Base-by-base conservation (phyloP, 257 asterid species). In the Eucommia ulmoides region DNA sequence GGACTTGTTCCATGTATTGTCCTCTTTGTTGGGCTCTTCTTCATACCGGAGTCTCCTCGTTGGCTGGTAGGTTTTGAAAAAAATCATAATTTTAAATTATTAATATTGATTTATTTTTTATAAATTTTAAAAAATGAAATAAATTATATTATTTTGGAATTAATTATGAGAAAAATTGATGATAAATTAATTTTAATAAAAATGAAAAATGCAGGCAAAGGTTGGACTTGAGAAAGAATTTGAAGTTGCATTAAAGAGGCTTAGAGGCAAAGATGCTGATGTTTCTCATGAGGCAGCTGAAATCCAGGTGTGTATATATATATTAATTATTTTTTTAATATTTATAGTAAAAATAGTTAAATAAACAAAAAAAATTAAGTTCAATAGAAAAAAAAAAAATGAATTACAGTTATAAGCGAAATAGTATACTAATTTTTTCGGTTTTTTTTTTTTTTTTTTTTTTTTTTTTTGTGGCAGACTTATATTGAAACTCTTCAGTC, bases 31-130 rank as follows among this genome's bases (percentile, higher is more conserved):
- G 95, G 97, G 50, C 66, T 84, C 7, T 68, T 72, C 58, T 81
- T 81, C 65, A 72, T 84, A 66, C 97, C 97, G 0, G 97, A 88
- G 64, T 88, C 97, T 15, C 97, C 97, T 17, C 72, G 95, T 69
- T 84, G 97, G 97, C 94, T 88, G 88, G 97, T 88, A 54, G 73
- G 80, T 23, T 50, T 63, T 57, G n/a, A n/a, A n/a, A n/a, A n/a
- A n/a, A n/a, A n/a, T n/a, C n/a, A n/a, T n/a, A n/a, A n/a, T n/a
- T n/a, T n/a, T n/a, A n/a, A n/a, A n/a, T n/a, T n/a, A n/a, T n/a
- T n/a, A n/a, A n/a, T n/a, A n/a, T n/a, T n/a, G n/a, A n/a, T n/a
- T n/a, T n/a, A n/a, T n/a, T n/a, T n/a, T n/a, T n/a, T n/a, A n/a
- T n/a, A n/a, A n/a, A n/a, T n/a, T n/a, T n/a, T n/a, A n/a, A n/a